A percentile compares a stretch with the other conserved stretches of the same genome.
These are phyloP conservation scores for Saitozyma sp. DNA, from an alignment of 768 basidiomycete genomes.

Conservation along the genomic window DNA sequence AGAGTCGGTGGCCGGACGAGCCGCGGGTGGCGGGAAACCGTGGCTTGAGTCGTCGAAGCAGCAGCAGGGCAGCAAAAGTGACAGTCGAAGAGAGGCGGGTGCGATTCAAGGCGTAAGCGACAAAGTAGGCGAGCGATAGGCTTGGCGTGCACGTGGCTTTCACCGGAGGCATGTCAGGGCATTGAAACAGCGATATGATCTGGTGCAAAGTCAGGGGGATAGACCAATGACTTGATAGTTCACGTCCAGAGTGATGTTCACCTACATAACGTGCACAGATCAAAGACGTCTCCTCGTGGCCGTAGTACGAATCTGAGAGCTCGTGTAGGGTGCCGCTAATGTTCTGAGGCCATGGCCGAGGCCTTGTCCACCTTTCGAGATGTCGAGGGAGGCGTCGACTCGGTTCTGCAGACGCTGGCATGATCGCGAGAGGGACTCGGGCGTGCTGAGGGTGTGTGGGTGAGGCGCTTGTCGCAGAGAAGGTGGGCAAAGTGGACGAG, in stretches of 20 bases:
- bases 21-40: slow-evolving; percentile 90
- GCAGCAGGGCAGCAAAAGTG: slow-evolving; percentile 65
- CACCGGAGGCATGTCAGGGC: slow-evolving; percentile 73
- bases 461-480: too few relatives aligned
- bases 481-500: too few relatives aligned
- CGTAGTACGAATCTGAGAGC: slow-evolving; percentile 60
- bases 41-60: slow-evolving; percentile 80
- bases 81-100: too few relatives aligned
- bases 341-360: too few relatives aligned
- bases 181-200: slow-evolving; percentile 80
- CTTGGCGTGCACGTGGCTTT: slow-evolving; percentile 59
- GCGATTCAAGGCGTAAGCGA: too few relatives aligned
- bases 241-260: too few relatives aligned
- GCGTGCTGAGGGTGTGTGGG: too few relatives aligned
- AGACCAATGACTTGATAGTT: slow-evolving; percentile 2
- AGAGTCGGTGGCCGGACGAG: slow-evolving; percentile 83
- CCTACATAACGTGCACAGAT: slow-evolving; percentile 67
- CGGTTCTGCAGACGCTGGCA: too few relatives aligned
- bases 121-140: slow-evolving; percentile 70
- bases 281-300: slow-evolving; percentile 70
- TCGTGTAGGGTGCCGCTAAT: too few relatives aligned
- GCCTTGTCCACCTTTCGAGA: too few relatives aligned
- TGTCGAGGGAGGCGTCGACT: too few relatives aligned
- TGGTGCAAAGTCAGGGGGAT: slow-evolving; percentile 13
- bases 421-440: too few relatives aligned